These are phyloP conservation scores for Diaporthe sp. DNA, from an alignment of 2,329 filamentous ascomycete genomes.

Conservation along the genomic window DNA sequence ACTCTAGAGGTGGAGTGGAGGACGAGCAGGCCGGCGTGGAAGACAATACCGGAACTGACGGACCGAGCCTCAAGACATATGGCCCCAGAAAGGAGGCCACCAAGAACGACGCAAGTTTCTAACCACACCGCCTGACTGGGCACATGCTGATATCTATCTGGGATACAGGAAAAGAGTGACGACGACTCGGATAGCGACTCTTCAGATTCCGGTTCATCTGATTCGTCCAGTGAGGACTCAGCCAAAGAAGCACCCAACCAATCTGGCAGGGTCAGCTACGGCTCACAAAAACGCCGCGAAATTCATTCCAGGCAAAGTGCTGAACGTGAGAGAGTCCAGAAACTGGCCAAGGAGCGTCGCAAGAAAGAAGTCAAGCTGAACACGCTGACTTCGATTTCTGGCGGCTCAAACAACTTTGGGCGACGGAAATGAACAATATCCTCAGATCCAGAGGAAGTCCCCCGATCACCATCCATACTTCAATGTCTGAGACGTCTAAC, in stretches of 20 bases:
- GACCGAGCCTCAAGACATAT: constrained; percentile 37
- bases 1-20: constrained; percentile 46
- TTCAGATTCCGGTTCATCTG: constrained; percentile 54
- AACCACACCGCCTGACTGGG: neutral
- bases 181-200: constrained; percentile 39
- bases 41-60: constrained; percentile 43
- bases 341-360: constrained; percentile 70
- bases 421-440: constrained; percentile 12
- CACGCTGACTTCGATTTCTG: constrained; percentile 72
- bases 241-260: constrained; percentile 48
- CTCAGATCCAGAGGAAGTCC: neutral
- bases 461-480: neutral
- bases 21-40: constrained; percentile 44
- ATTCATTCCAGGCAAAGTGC: constrained; percentile 56
- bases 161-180: constrained; percentile 29
- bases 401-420: constrained; percentile 42
- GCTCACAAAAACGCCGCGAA: constrained; percentile 33
- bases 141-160: constrained; percentile 28
- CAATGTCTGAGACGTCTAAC: neutral
- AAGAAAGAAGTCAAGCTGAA: constrained; percentile 78
- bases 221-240: constrained; percentile 53
- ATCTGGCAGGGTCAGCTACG: constrained; percentile 33
- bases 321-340: constrained; percentile 61
- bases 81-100: constrained; percentile 30
- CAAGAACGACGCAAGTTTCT: constrained; percentile 37